These are phyloP conservation scores for Metroxylon sagu DNA, from an alignment of 176 grass and related monocot genomes.

Conservation along the genomic window DNA sequence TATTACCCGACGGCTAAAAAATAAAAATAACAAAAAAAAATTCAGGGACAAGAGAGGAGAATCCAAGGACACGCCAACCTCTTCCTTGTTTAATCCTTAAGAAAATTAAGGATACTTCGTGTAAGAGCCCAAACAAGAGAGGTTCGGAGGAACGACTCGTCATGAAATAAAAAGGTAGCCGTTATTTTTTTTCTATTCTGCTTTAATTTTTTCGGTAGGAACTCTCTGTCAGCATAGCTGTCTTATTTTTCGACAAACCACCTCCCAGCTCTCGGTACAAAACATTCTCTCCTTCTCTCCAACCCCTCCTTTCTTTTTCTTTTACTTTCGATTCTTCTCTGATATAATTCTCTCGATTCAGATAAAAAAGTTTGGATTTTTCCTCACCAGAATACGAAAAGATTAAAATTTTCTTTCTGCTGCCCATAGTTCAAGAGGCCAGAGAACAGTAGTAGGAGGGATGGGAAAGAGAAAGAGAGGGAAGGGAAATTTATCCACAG, in stretches of 20 bases:
- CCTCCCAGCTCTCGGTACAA: constrained; percentile 19
- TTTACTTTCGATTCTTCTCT: constrained; percentile 20
- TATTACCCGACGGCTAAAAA: constrained; percentile 12
- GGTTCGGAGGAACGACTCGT: constrained; percentile 8
- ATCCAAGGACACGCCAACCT: constrained; percentile 13
- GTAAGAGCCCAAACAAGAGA: no score
- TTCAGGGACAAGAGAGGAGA: neutral
- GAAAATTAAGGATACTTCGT: neutral
- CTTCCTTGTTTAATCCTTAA: neutral
- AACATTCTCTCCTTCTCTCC: constrained; percentile 10
- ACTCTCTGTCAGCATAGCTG: constrained; percentile 23
- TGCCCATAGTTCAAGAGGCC: neutral
- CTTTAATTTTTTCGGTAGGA: constrained; percentile 26
- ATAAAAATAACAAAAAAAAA: neutral
- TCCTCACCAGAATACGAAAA: no score
- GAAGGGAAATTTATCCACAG: neutral
- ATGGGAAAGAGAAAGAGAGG: neutral
- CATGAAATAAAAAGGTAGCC: constrained; percentile 19
- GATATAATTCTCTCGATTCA: no score
- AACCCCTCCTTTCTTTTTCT: constrained; percentile 28
- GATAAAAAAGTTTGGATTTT: no score
- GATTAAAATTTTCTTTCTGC: no score
- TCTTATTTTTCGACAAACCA: constrained; percentile 18
- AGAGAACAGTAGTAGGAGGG: neutral
- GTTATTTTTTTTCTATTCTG: constrained; percentile 13